Evolutionary conservation across 176 grass and related monocot species (phyloP).

Genomic region (Avena insularis): DNA sequence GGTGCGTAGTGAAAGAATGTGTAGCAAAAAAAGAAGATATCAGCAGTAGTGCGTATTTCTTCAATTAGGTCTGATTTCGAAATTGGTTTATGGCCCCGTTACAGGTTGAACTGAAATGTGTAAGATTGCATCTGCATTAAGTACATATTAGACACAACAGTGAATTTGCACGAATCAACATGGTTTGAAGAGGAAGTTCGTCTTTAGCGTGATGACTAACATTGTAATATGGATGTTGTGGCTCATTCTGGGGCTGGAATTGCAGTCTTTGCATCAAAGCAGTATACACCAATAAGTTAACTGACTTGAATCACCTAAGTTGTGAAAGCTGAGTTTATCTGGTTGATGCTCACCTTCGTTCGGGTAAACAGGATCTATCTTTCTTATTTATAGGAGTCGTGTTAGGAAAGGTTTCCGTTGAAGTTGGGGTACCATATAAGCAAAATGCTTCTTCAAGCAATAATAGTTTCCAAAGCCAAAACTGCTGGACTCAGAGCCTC

Average conservation of each 20-base stretch:
- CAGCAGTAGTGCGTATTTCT: not conserved
- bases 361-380: not conserved
- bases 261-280: not conserved
- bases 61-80: slow-evolving; percentile 36
- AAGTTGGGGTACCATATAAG: not conserved
- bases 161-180: slow-evolving; percentile 15
- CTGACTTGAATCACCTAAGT: not conserved
- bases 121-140: slow-evolving; percentile 1
- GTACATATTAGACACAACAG: not conserved
- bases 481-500: not conserved
- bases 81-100: slow-evolving; percentile 20
- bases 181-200: not conserved
- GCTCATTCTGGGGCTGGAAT: not conserved
- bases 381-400: not conserved
- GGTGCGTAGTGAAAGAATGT: not conserved
- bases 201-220: not conserved
- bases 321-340: not conserved
- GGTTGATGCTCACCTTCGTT: not conserved
- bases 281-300: not conserved
- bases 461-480: not conserved
- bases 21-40: not conserved
- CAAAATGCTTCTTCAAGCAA: not conserved
- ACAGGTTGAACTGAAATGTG: not conserved
- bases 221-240: not conserved
- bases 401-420: not conserved